Evolutionary conservation across 164 flowering plant genomes (phyloP).

Genomic region (Paratinospora sagittata): DNA sequence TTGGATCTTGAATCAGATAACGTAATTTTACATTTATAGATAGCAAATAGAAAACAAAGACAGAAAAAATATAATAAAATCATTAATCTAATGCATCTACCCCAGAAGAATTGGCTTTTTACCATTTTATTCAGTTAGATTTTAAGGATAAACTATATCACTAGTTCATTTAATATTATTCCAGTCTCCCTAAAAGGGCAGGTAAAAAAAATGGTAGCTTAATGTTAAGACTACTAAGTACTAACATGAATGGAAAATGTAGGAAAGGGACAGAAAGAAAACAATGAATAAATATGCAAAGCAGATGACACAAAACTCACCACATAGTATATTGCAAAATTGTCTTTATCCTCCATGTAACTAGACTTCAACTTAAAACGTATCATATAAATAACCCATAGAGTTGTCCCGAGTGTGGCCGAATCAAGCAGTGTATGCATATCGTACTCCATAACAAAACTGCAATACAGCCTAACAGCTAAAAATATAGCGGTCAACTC

Average conservation of each 20-base stretch:
- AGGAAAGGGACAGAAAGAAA: not conserved
- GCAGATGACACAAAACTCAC: conserved; percentile 17
- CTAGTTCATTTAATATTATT: not conserved
- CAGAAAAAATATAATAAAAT: not conserved
- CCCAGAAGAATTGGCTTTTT: not conserved
- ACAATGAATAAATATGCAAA: not conserved
- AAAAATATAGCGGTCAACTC: conserved; percentile 44
- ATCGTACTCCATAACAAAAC: conserved; percentile 51
- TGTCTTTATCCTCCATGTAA: conserved; percentile 42
- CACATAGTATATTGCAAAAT: conserved; percentile 39
- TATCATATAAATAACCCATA: conserved; percentile 41
- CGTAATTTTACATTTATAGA: not conserved
- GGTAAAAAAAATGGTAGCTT: not conserved
- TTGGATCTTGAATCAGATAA: not conserved
- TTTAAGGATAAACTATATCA: not conserved
- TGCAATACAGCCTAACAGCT: conserved; percentile 50
- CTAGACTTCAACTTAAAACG: conserved; percentile 31
- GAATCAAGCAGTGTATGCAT: conserved; percentile 45
- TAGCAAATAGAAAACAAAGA: not conserved
- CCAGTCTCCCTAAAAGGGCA: not conserved
- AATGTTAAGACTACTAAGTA: not conserved
- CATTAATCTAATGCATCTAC: not conserved
- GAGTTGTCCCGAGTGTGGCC: conserved; percentile 38
- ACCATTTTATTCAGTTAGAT: not conserved
- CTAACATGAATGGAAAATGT: not conserved